Evolutionary conservation across 169 alveolate species (phyloP), one percentile per base, ranked within the genome.

Genomic region (Eimeria falciformis): DNA sequence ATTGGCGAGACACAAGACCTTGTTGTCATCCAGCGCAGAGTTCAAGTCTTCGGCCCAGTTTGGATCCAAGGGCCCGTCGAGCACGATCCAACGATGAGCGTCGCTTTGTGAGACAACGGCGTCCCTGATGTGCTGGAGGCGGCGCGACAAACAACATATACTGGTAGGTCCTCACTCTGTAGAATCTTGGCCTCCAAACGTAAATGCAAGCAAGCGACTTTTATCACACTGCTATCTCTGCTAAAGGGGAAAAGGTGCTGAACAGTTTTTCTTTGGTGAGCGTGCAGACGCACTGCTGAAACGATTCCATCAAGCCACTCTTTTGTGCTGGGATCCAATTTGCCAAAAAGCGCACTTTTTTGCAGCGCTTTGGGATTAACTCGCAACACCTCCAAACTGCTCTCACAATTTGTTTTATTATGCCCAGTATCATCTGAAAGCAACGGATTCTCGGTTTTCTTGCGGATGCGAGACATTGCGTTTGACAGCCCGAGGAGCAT

Each of bases 61-160:
- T 17, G 99, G 99, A 90, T 98, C 99, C 43, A 98, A 95, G 91
- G 98, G 99, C 27, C 99, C 99, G 94, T 98, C 99, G 53, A 98
- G 94, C 43, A 98, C 97, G 82, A 97, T 95, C 99, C 99, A 98
- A 86, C 97, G 95, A 92, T 95, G 95, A 27, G 97, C 96, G 73
- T 95, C 98, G 40, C 86, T 33, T 55, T 81, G 78, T 43, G 90
- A 29, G 14, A 55, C 90, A 81, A 56, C 56, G 23, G 90, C 90
- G 77, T 81, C 77, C 55, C 90, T 81, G 37, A 81, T 75, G 43
- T 75, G 77, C 90, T 81, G 90, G 23, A 56, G 75, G 90, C 77
- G 40, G 40, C 40, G 40, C 40, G 40, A 33, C 40, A 33, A 33
- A 33, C 40, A 0, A 33, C 40, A 33, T 33, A 33, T 33, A 33